Conservation (phyloP, 1,139 yeast genomes). For the Hanseniaspora sp. region DNA sequence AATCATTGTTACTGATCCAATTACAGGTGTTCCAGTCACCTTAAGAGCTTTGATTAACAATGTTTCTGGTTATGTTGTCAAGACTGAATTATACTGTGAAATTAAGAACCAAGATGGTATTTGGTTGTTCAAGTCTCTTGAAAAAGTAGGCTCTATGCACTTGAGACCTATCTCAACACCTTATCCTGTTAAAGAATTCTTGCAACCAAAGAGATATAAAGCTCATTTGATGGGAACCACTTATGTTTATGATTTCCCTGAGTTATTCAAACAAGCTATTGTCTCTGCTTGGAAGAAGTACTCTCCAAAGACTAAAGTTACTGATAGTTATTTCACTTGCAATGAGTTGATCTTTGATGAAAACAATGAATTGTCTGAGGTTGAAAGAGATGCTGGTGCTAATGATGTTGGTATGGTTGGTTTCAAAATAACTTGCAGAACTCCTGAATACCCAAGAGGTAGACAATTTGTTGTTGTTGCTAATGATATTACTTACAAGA, state of each 20-base stretch:
- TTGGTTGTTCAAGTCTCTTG: conserved; percentile 93
- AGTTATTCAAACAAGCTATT: conserved; percentile 88
- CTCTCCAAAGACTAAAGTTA: conserved; percentile 45
- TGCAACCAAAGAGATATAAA: conserved; percentile 96
- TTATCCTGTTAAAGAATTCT: conserved; percentile 92
- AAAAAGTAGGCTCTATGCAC: conserved; percentile 93
- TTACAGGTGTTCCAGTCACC: conserved; percentile 82
- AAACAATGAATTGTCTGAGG: conserved; percentile 72
- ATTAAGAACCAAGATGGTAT: conserved; percentile 84
- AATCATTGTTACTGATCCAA: conserved; percentile 84
- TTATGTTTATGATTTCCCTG: conserved; percentile 97
- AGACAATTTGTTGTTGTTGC: conserved; percentile 88
- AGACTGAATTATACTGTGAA: conserved; percentile 88
- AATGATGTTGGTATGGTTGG: conserved; percentile 97
- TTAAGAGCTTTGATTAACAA: conserved; percentile 91
- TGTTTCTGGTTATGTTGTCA: conserved; percentile 94
- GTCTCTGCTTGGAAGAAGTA: conserved; percentile 70
- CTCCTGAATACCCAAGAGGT: conserved; percentile 95
- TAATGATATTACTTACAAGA: conserved; percentile 91
- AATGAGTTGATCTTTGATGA: conserved; percentile 75
- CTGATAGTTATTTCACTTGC: conserved; percentile 67
- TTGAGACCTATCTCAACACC: conserved; percentile 91
- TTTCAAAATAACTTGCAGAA: conserved; percentile 77
- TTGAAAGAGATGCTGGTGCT: conserved; percentile 91
- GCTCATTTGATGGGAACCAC: conserved; percentile 98